Base-by-base conservation (phyloP, 2,329 filamentous ascomycete genomes). In the Leptodontidium sp. region DNA sequence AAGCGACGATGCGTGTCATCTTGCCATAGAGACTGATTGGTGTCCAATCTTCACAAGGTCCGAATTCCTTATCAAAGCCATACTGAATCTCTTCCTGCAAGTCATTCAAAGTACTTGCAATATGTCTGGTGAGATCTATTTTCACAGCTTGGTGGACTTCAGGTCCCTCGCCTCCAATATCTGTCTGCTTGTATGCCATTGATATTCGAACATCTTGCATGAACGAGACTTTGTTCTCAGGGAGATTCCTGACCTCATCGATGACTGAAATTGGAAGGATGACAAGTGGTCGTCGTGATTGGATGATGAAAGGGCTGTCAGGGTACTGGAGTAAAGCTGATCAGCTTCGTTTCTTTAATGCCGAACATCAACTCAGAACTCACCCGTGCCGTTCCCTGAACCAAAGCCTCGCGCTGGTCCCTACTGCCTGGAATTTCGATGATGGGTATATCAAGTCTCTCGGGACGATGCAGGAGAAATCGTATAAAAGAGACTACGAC, bases 1-100 rank as follows among this genome's bases (percentile, higher is more conserved):
- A 72, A 4, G 82, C 79, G 2, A 84, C 78, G 40, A 83, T 78
- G 1, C 76, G 70, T 68, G 79, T 75, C 55, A 83, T 74, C 8
- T 77, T 79, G 4, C 76, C 73, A 43, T 80, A 78, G 1, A 75
- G 32, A 29, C 43, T 26, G 8, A 73, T 40, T 4, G 68, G 47
- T 7, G 73, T 78, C 81, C 81, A 83, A 62, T 81, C 80, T 11
- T 72, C 50, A 40, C 71, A 71, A 1, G 50, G 14, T 3, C 75
- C 75, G 17, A 77, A n/a, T 52, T 74, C 73, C 17, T 69, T 67
- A 11, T 75, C 64, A 11, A 75, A 32, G 1, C 66, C 68, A 63
- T 72, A 75, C 17, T 49, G 40, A 9, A 73, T 55, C 58, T 77
- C 76, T n/a, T 76, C 75, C 71, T 76, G 71, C 0, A 77, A 53